phyloP scores from a whole-genome alignment of 1,139 yeast species.

The Yamadazyma membranifaciens region DNA sequence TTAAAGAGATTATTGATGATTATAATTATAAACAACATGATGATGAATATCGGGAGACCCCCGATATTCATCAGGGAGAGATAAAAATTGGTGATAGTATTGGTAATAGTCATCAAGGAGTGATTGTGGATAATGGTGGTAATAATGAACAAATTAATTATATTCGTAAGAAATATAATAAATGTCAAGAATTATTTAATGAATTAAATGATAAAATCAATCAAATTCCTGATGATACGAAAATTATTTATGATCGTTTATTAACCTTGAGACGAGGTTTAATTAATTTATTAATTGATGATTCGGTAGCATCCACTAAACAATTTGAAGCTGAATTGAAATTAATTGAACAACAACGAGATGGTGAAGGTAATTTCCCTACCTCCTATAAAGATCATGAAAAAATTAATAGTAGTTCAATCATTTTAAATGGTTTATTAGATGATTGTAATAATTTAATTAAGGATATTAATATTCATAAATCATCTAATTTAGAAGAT shows the following conservation, averaged over 20 bases:
- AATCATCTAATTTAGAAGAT: conserved; percentile 30
- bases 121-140: conserved; percentile 9
- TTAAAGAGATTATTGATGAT: conserved; percentile 53
- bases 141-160: conserved; percentile 57
- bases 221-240: conserved; percentile 56
- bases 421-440: conserved; percentile 65
- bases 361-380: conserved; percentile 32
- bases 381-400: conserved; percentile 12
- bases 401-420: conserved; percentile 39
- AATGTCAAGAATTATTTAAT: conserved; percentile 54
- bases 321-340: conserved; percentile 22
- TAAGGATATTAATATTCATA: conserved; percentile 64
- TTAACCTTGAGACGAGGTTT: conserved; percentile 33
- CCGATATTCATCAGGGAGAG: conserved; percentile 13
- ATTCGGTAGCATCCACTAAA: conserved; percentile 9
- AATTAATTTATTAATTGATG: conserved; percentile 32
- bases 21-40: conserved; percentile 35
- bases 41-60: conserved; percentile 16
- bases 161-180: conserved; percentile 56
- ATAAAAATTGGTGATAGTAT: conserved; percentile 1
- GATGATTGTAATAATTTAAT: conserved; percentile 81
- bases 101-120: conserved; percentile 11
- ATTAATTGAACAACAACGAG: conserved; percentile 31
- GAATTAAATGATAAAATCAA: conserved; percentile 53
- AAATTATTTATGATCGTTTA: conserved; percentile 49